Evolutionary conservation across 1,284 basidiomycete genomes (phyloP).

Genomic region (Cutaneotrichosporon cutaneum): DNA sequence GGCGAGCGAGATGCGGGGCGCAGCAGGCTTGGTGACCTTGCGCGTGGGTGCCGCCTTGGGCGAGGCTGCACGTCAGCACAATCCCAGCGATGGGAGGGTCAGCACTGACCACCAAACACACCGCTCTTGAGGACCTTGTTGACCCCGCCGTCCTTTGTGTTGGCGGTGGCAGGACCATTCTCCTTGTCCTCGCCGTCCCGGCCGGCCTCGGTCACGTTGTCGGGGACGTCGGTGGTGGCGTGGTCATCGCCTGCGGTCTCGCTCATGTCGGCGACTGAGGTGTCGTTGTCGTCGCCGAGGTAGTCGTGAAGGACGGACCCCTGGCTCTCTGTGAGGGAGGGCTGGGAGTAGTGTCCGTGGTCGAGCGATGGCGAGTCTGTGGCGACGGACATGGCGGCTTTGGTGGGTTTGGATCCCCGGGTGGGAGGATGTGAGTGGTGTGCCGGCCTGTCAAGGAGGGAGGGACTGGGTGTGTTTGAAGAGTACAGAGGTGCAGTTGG

Average conservation of each 20-base stretch:
- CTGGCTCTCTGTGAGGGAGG: conserved; percentile 1
- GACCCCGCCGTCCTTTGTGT: conserved; percentile 33
- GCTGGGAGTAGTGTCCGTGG: neutral
- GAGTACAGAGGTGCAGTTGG: neutral
- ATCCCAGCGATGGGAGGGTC: neutral
- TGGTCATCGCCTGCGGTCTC: conserved; percentile 7
- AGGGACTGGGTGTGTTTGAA: neutral
- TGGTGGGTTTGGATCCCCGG: neutral
- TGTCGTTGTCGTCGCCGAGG: conserved; percentile 4
- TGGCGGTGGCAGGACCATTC: conserved; percentile 11
- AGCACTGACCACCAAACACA: conserved; percentile 45
- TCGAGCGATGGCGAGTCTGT: neutral
- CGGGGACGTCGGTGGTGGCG: conserved; percentile 8
- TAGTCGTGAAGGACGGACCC: conserved; percentile 7
- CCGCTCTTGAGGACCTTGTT: conserved; percentile 48
- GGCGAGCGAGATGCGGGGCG: conserved; percentile 21
- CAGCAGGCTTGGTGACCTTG: conserved; percentile 9
- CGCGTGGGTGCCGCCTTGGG: conserved; percentile 18
- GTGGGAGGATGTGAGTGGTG: neutral
- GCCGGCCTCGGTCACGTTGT: conserved; percentile 1
- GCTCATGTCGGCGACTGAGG: conserved; percentile 1
- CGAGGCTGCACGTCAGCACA: conserved; percentile 12
- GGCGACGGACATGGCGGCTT: conserved; percentile 3
- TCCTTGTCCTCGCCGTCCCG: conserved; percentile 14
- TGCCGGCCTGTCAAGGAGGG: neutral